A percentile compares a stretch with the other conserved stretches of the same genome.
phyloP scores from a whole-genome alignment of 352 stramenopile genomes.

The Elongisporangium prolatum region DNA sequence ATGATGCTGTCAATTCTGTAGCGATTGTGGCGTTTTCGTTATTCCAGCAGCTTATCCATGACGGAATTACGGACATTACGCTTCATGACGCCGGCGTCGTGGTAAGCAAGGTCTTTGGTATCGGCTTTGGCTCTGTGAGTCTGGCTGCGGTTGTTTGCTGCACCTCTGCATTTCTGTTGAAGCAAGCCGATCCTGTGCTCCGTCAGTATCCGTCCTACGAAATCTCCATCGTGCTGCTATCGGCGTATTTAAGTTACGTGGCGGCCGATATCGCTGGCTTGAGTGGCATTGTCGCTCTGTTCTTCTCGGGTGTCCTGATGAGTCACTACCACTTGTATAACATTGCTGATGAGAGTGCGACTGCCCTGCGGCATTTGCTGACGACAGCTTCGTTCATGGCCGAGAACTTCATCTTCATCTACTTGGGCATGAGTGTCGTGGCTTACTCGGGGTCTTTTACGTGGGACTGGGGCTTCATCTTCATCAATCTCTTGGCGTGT shows the following conservation, averaged over 20 bases:
- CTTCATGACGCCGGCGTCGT: conserved; percentile 71
- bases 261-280: conserved; percentile 68
- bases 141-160: conserved; percentile 70
- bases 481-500: conserved; percentile 61
- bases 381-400: conserved; percentile 78
- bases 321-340: conserved; percentile 86
- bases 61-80: conserved; percentile 59
- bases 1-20: conserved; percentile 11
- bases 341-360: conserved; percentile 73
- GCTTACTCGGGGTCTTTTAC: conserved; percentile 73
- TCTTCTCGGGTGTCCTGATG: conserved; percentile 91
- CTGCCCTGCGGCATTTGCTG: conserved; percentile 69
- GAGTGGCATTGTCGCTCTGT: conserved; percentile 92
- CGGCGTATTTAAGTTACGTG: conserved; percentile 80
- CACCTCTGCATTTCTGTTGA: conserved; percentile 77
- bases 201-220: conserved; percentile 82
- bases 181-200: conserved; percentile 64
- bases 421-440: conserved; percentile 81
- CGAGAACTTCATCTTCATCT: conserved; percentile 88
- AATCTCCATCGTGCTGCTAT: conserved; percentile 84
- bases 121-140: conserved; percentile 74
- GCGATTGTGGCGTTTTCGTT: conserved; percentile 82
- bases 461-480: conserved; percentile 84
- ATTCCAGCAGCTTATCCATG: conserved; percentile 81
- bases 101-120: conserved; percentile 78